Conservation (phyloP, 164 flowering plant genomes). For the Macadamia tetraphylla region DNA sequence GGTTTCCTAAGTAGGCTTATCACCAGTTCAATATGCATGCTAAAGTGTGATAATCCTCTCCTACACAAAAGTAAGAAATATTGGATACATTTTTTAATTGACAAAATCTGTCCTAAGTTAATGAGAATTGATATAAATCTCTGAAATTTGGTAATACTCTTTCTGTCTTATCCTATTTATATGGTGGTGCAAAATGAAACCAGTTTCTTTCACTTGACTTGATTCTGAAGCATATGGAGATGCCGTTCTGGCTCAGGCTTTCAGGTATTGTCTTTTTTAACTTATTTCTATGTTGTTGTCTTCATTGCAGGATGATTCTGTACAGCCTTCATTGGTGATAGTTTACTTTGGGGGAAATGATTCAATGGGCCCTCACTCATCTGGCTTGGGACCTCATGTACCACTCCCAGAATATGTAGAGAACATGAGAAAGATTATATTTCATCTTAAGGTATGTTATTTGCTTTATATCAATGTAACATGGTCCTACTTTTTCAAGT, state of each 20-base stretch:
- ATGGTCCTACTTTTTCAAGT: neutral
- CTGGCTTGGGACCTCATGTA: constrained; percentile 94
- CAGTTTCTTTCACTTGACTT: too few relatives aligned
- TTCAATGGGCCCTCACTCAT: constrained; percentile 79
- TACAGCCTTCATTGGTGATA: constrained; percentile 77
- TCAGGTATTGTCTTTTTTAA: neutral
- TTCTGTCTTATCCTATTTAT: too few relatives aligned
- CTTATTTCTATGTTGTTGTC: neutral
- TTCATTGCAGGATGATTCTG: constrained; percentile 54
- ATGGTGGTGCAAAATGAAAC: too few relatives aligned
- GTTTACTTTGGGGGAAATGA: constrained; percentile 98
- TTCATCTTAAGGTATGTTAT: constrained; percentile 61
- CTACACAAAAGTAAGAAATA: too few relatives aligned
- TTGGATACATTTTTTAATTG: too few relatives aligned
- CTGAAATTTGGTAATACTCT: too few relatives aligned
- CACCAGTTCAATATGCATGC: too few relatives aligned
- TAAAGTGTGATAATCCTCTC: too few relatives aligned
- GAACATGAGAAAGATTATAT: constrained; percentile 71
- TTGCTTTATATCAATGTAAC: neutral
- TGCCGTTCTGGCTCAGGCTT: neutral
- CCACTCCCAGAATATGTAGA: constrained; percentile 79
- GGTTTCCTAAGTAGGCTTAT: too few relatives aligned
- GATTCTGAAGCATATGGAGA: too few relatives aligned
- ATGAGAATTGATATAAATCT: too few relatives aligned
- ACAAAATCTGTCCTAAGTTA: too few relatives aligned